Evolutionary conservation across 202 grass and related monocot species (phyloP), one percentile per base, ranked within the genome.

Genomic region (Panicum virgatum): DNA sequence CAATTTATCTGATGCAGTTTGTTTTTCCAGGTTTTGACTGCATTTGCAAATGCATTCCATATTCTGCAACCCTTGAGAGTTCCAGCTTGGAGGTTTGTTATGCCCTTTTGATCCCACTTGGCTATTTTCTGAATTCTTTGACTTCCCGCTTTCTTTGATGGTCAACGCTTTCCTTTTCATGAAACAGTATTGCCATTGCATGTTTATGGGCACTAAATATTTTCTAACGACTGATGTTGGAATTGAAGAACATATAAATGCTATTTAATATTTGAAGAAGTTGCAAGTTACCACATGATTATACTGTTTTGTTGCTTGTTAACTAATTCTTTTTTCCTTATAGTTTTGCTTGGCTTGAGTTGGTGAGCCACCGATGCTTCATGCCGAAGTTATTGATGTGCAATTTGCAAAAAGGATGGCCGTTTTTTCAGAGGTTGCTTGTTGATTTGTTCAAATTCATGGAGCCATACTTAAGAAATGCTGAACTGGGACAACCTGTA

Each of bases 271-370:
- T 70, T 71, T 75, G 11, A 70, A 71, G 25, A 48, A 48, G 42
- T 37, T 69, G 40, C 66, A 27, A 59, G 0, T 42, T 45, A 45
- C 69, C 20, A 36, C 7, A 61, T 75, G 14, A 39, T 6, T 51
- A 47, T 66, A 56, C 13, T 74, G 50, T 51, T 53, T 20, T 60
- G 26, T 80, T 76, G 27, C 30, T 63, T 43, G 76, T 70, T 62
- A 66, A 84, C 83, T 59, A 43, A 71, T 73, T 56, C 22, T 26
- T 48, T 40, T 56, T 71, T 73, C 40, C 32, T 27, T 90, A 38
- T 68, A 98, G 96, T 69, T 98, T 95, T 91, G 96, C 92, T 69
- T 98, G 96, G 96, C 90, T 98, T 60, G 96, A 98, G 78, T 90
- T 98, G 80, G 86, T 98, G 75, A 93, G 96, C 54, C 96, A 98